Base-by-base conservation (phyloP, 306 rosid species). In the Cucurbita moschata region DNA sequence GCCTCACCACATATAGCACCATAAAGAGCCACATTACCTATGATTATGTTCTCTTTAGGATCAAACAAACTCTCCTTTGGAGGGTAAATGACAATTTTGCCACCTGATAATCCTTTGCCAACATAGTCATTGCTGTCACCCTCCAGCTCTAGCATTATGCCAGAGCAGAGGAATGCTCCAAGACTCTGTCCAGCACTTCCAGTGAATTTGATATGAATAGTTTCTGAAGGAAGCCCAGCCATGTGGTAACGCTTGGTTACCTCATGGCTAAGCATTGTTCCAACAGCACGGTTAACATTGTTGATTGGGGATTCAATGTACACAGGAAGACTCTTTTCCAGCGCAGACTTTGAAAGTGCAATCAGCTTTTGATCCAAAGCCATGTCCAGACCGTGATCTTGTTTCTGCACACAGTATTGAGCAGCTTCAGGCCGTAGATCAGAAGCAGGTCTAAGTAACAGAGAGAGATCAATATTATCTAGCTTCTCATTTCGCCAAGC, bases 101-200 rank as follows among this genome's bases (percentile, higher is more conserved):
- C 99, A 58, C 99, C 99, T 0, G 99, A 95, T 62, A 95, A 84
- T 35, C 99, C 99, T 87, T 95, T 95, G 13, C 99, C 99, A 52
- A 91, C 94, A 63, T 95, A 95, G 80, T 95, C 99, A 76, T 95
- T 95, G 81, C 92, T 82, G 85, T 95, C 99, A 71, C 99, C 99
- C 81, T 95, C 99, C 80, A 95, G 96, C 86, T 95, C 99, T 77
- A 91, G 88, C 44, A 85, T 84, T 84, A 95, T 77, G 18, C 99
- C 99, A 43, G 99, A 86, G 81, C 96, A 95, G 75, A 95, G 97
- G 87, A 95, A 95, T 35, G 99, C 99, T 79, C 99, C 99, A 79
- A 95, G 90, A 75, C 99, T 95, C 84, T 95, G 99, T 38, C 99
- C 99, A 18, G 96, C 96, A 83, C 96, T 95, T 53, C 99, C 99